These are phyloP conservation scores for Tylopilus vinaceipallidus DNA, from an alignment of 768 basidiomycete species.

Conservation along the genomic window DNA sequence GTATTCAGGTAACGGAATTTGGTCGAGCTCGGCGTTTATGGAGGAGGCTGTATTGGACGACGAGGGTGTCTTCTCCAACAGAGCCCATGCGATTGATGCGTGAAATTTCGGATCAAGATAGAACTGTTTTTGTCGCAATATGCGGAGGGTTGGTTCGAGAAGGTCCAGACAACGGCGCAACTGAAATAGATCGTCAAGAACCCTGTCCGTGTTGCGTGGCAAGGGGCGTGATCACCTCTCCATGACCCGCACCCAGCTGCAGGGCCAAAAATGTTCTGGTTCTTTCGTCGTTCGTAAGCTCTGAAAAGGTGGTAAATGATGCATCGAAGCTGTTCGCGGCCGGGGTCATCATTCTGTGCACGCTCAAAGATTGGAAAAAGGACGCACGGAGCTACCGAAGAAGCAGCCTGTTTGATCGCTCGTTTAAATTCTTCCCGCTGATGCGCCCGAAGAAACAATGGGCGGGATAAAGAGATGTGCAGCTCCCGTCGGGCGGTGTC, in stretches of 20 bases:
- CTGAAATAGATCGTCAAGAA: slow-evolving; percentile 40
- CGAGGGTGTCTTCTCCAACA: slow-evolving; percentile 42
- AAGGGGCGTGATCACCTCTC: slow-evolving; percentile 49
- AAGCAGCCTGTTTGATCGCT: slow-evolving; percentile 54
- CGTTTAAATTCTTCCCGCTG: slow-evolving; percentile 73
- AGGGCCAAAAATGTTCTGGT: slow-evolving; percentile 79
- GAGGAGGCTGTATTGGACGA: slow-evolving; percentile 6
- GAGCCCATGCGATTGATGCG: slow-evolving; percentile 85
- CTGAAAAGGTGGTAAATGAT: slow-evolving; percentile 71
- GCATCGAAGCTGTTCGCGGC: slow-evolving; percentile 54
- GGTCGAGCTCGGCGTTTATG: neutral
- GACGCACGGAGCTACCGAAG: slow-evolving; percentile 44
- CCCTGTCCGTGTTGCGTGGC: neutral
- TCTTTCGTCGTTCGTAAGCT: slow-evolving; percentile 75
- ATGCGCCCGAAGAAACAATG: slow-evolving; percentile 74
- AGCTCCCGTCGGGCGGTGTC: slow-evolving; percentile 41
- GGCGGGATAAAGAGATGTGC: slow-evolving; percentile 85
- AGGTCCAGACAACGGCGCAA: slow-evolving; percentile 51
- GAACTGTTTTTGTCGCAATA: slow-evolving; percentile 73
- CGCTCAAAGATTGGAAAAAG: slow-evolving; percentile 1
- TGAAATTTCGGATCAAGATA: slow-evolving; percentile 84
- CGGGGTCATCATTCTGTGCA: slow-evolving; percentile 6
- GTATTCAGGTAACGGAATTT: neutral
- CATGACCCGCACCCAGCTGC: slow-evolving; percentile 82
- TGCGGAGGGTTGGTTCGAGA: slow-evolving; percentile 55